A percentile compares a stretch with the other conserved stretches of the same genome.
Conservation (phyloP, 23 red algal species). For the Gracilariopsis chorda region DNA sequence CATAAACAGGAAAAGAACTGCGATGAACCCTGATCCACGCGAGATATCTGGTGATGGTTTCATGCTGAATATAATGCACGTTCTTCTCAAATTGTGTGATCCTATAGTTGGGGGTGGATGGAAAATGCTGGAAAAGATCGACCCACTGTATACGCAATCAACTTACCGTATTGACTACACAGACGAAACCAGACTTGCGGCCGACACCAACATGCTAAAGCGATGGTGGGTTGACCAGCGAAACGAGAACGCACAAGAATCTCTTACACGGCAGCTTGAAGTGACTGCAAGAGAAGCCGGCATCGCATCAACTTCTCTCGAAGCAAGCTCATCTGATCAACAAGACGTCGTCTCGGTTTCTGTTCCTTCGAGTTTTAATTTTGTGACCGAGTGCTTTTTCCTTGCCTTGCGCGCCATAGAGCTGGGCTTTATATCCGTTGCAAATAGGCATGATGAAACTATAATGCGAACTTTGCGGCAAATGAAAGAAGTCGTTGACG, state of each 20-base stretch:
- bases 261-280: conserved; percentile 59
- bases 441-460: conserved; percentile 75
- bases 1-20: conserved; percentile 65
- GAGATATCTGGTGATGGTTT: conserved; percentile 79
- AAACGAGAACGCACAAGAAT: conserved; percentile 84
- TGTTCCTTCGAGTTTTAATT: conserved; percentile 63
- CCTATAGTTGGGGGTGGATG: conserved; percentile 83
- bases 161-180: conserved; percentile 74
- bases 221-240: conserved; percentile 78
- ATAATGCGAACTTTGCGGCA: conserved; percentile 70
- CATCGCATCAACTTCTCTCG: not conserved
- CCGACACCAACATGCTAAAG: conserved; percentile 71
- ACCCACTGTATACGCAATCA: conserved; percentile 67
- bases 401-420: conserved; percentile 76
- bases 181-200: conserved; percentile 90
- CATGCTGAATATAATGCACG: conserved; percentile 89
- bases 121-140: conserved; percentile 85
- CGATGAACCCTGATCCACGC: conserved; percentile 62
- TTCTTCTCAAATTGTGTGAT: conserved; percentile 75
- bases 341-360: not conserved
- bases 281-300: conserved; percentile 35
- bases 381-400: conserved; percentile 94
- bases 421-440: conserved; percentile 72
- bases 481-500: conserved; percentile 69
- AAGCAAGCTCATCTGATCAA: not conserved